Evolutionary conservation across 2,329 filamentous ascomycete species (phyloP), one percentile per base, ranked within the genome.

Genomic region (Calonectria ilicicola): DNA sequence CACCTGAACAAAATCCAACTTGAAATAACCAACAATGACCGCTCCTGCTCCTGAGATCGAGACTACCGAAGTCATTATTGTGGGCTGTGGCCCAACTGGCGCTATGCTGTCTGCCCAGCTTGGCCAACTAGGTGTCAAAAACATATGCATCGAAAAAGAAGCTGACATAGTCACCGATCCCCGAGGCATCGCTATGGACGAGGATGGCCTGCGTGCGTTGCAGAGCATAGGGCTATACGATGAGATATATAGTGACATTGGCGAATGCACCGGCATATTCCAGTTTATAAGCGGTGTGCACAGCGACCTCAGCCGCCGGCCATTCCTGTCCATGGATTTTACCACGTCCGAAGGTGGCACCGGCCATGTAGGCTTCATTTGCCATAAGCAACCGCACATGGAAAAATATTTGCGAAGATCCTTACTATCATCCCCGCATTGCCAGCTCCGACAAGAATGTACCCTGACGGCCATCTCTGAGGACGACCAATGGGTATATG

Each of bases 101-200:
- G 79, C 78, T n/a, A 74, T 80, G 73, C 64, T 80, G 15, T 78
- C 77, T 2, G 70, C 68, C 3, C 47, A 72, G 21, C 67, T 80
- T 17, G 69, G 76, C 4, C 60, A 63, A 17, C 35, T 69, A 17
- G 32, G 17, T 2, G 65, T 78, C 15, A 44, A 67, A 14, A 66
- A 77, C 38, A 64, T 82, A 23, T 69, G 81, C 2, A 58, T 83
- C 8, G 81, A 83, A 58, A 78, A 76, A 64, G 79, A 81, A 23
- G n/a, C 29, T 2, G 72, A 74, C 29, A 77, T 82, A 26, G 80
- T 74, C 2, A 68, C 67, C 2, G 81, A 82, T 67, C 81, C 81
- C 2, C 72, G 81, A 8, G 81, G 81, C 2, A 81, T 83, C 51
- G 77, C 77, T 1, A 70, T 83, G 19, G 79, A 81, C 17, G 81